Percentiles rank a stretch among this genome's conserved stretches.
Evolutionary conservation across 495 filamentous ascomycete species (phyloP).

Genomic region (Neurospora cerealis): DNA sequence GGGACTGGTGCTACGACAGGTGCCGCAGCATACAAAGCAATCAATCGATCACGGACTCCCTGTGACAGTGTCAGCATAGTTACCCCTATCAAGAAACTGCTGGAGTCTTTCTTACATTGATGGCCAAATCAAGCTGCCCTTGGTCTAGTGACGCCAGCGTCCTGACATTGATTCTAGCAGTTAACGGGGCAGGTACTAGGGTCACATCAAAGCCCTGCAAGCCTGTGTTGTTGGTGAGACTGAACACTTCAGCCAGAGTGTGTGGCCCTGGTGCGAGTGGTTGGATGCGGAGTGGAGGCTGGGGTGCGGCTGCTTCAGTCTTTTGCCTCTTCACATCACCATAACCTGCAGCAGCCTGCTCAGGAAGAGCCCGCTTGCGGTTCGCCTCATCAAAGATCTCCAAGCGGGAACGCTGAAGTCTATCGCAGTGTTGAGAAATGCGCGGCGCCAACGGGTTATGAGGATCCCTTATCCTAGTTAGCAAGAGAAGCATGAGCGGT

Average conservation of each 20-base stretch:
- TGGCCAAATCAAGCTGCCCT: slow-evolving; percentile 52
- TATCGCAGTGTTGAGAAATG: slow-evolving; percentile 75
- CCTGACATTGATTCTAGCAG: slow-evolving; percentile 66
- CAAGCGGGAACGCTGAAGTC: slow-evolving; percentile 58
- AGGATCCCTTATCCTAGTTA: slow-evolving; percentile 48
- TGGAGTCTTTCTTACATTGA: slow-evolving; percentile 50
- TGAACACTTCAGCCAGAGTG: slow-evolving; percentile 72
- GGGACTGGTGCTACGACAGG: slow-evolving; percentile 5
- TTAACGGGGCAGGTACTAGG: slow-evolving; percentile 59
- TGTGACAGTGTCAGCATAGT: slow-evolving; percentile 19
- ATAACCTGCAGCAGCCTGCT: slow-evolving; percentile 52
- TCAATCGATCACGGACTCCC: slow-evolving; percentile 30
- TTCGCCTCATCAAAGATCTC: slow-evolving; percentile 69
- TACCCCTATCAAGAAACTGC: slow-evolving; percentile 22
- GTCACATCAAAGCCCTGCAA: slow-evolving; percentile 75
- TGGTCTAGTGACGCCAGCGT: slow-evolving; percentile 56
- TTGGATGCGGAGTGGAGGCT: slow-evolving; percentile 44
- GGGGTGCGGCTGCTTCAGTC: slow-evolving; percentile 20
- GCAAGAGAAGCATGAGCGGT: not conserved
- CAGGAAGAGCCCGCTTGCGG: slow-evolving; percentile 63
- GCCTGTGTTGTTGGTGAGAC: slow-evolving; percentile 61
- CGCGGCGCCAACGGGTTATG: slow-evolving; percentile 54
- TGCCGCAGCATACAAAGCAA: slow-evolving; percentile 18
- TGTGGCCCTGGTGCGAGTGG: slow-evolving; percentile 63
- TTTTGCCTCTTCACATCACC: slow-evolving; percentile 33